Evolutionary conservation across 2,329 filamentous ascomycete genomes (phyloP).

Genomic region (Ophiostoma sp.): DNA sequence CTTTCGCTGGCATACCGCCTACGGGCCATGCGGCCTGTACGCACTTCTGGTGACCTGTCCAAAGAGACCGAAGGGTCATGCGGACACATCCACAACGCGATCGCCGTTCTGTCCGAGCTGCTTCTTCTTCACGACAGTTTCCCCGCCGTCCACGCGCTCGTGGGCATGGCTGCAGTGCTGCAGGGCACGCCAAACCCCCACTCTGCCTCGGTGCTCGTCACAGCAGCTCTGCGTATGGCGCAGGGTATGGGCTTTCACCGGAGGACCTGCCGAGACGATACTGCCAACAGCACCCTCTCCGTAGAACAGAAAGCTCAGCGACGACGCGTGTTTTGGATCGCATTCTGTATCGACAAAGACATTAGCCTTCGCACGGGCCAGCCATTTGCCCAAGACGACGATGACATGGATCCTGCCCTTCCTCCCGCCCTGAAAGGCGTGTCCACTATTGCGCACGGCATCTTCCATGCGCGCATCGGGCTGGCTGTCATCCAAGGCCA

Average conservation of each 20-base stretch:
- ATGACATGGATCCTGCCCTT: constrained; percentile 1
- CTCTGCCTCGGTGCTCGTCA: constrained; percentile 10
- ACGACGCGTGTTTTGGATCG: constrained; percentile 1
- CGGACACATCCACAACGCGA: constrained; percentile 10
- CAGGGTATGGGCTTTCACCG: constrained; percentile 10
- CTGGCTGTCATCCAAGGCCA: constrained; percentile 6
- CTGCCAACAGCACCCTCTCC: not conserved
- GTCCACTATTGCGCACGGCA: not conserved
- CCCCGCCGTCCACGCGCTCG: constrained; percentile 3
- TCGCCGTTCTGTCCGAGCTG: constrained; percentile 3
- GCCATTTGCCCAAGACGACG: constrained; percentile 7
- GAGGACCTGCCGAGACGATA: not conserved
- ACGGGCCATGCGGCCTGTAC: not conserved
- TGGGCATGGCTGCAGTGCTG: not conserved
- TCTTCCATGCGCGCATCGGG: constrained; percentile 13
- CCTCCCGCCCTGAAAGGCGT: not conserved
- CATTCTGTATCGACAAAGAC: constrained; percentile 12
- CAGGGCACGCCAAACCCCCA: constrained; percentile 8
- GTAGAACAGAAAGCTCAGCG: not conserved
- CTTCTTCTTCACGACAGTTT: not conserved
- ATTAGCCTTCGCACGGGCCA: constrained; percentile 13
- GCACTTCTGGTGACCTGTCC: not conserved
- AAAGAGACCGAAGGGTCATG: not conserved
- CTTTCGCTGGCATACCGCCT: not conserved
- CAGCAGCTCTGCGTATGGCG: not conserved